Evolutionary conservation across 306 rosid species (phyloP), one percentile per base, ranked within the genome.

Genomic region (Dalbergia oliveri): DNA sequence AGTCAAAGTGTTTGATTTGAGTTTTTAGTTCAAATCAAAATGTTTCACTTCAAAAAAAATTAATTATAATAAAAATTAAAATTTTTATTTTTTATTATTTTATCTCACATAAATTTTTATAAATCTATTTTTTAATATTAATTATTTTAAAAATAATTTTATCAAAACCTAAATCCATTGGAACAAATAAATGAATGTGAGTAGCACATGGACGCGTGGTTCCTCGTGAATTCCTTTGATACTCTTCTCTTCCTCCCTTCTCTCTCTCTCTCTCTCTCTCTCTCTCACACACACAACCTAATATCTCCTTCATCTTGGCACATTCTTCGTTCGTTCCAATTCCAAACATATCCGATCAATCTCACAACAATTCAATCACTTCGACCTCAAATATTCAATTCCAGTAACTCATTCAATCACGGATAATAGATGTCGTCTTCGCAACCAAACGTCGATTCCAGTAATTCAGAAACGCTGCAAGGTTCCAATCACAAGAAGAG

Each of bases 401-500:
- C 58, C 58, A 14, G 8, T 13, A 18, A 26, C 3, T 26, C 31
- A 8, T 66, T 12, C 66, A 33, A 49, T 2, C 37, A 45, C 35
- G 18, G 11, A 56, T 63, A 1, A 47, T 19, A 41, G 41, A 90
- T 79, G 88, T 88, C 84, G 56, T 47, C 85, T 35, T 6, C 75
- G 31, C 71, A 76, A 45, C 54, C 88, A 16, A 69, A 60, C 81
- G 1, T 75, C 16, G 74, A 83, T 7, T 69, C 81, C 4, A 16
- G 5, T 19, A 56, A 31, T 61, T 57, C 76, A 1, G 86, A 71
- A 57, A 4, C 66, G 15, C 66, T 47, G 39, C 78, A 16, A 31
- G 81, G 84, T 19, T 85, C 90, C 78, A 69, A 78, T 61, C 84
- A 72, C 56, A 82, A 73, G 60, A 90, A 86, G 77, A 86, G 90